A percentile compares a stretch with the other conserved stretches of the same genome.
These are phyloP conservation scores for Drosera capensis DNA, from an alignment of 148 eudicot species.

Conservation along the genomic window DNA sequence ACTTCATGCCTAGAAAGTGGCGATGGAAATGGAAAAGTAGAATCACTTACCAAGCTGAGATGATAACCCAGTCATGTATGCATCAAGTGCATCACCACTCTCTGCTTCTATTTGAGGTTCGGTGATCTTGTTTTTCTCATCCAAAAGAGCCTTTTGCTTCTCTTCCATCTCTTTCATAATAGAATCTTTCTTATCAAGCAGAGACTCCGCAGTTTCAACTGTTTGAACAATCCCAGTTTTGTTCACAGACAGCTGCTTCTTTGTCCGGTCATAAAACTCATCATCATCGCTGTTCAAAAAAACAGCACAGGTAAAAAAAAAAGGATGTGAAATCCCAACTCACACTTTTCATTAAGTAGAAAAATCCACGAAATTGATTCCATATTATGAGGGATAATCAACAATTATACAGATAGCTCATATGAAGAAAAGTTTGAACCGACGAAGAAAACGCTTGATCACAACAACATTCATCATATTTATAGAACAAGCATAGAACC, in stretches of 20 bases:
- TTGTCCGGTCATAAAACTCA: constrained; percentile 89
- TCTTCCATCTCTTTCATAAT: constrained; percentile 63
- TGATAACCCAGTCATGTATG: constrained; percentile 84
- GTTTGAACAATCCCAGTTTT: constrained; percentile 47
- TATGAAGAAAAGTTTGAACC: too few relatives aligned
- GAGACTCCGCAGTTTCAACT: constrained; percentile 96
- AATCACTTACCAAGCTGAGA: constrained; percentile 63
- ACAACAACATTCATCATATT: too few relatives aligned
- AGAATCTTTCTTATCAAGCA: constrained; percentile 74
- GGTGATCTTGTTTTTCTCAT: constrained; percentile 42
- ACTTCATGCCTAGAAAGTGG: neutral
- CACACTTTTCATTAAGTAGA: too few relatives aligned
- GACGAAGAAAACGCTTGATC: too few relatives aligned
- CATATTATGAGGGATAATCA: too few relatives aligned
- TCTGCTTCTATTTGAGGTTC: constrained; percentile 25
- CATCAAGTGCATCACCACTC: constrained; percentile 80
- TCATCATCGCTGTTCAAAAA: constrained; percentile 62
- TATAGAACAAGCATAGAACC: too few relatives aligned
- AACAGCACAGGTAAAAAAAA: neutral
- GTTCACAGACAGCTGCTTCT: constrained; percentile 32
- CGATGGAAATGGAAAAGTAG: neutral
- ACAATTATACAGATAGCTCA: too few relatives aligned
- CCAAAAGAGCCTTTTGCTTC: constrained; percentile 36
- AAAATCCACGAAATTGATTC: too few relatives aligned
- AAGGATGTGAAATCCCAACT: too few relatives aligned